A percentile compares a stretch with the other conserved stretches of the same genome.
These are phyloP conservation scores for Chytriomyces hyalinus DNA, from an alignment of 192 early-diverging fungal genomes.

Conservation along the genomic window DNA sequence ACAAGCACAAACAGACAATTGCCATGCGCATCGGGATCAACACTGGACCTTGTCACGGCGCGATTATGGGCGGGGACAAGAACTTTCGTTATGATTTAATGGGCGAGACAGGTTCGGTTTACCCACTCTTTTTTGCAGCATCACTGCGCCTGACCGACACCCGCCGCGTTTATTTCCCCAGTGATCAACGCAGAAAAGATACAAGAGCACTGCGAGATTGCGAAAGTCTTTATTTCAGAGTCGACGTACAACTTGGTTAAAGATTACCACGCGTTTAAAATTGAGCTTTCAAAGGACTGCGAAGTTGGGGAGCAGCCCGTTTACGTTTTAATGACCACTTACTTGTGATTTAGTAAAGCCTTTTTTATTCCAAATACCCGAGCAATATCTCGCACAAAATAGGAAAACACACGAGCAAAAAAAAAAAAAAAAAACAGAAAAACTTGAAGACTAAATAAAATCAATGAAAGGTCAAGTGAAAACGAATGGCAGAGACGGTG, in stretches of 20 bases:
- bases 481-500: not conserved
- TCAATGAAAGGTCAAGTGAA: not conserved
- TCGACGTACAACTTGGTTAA: conserved; percentile 37
- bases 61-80: conserved; percentile 60
- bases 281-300: conserved; percentile 8
- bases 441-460: not conserved
- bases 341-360: not conserved
- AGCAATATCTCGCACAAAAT: too few species aligned
- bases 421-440: not conserved
- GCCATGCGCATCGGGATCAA: conserved; percentile 58
- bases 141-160: not conserved
- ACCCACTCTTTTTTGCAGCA: conserved; percentile 7
- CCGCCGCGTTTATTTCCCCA: not conserved
- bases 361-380: not conserved
- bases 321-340: not conserved
- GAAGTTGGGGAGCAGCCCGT: conserved; percentile 21
- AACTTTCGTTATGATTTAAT: conserved; percentile 59
- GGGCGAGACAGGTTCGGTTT: conserved; percentile 52
- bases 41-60: conserved; percentile 50
- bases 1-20: conserved; percentile 40
- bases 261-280: conserved; percentile 52
- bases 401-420: not conserved
- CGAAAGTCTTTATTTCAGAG: conserved; percentile 45
- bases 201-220: conserved; percentile 50
- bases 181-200: conserved; percentile 51